phyloP scores from a whole-genome alignment of 495 filamentous ascomycete species.

The Talaromyces stipitatus region DNA sequence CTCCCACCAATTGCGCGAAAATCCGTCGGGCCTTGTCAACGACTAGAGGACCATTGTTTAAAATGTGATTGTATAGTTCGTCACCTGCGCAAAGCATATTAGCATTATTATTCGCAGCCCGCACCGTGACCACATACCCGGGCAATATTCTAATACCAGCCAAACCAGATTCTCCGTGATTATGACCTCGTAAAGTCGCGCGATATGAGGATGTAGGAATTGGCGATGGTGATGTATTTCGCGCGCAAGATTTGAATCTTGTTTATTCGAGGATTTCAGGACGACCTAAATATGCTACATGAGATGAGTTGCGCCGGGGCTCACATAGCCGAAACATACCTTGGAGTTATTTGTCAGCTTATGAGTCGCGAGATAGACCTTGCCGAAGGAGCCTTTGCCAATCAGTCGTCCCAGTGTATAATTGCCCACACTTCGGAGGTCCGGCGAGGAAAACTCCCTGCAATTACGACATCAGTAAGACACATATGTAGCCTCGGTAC shows the following conservation, averaged over 20 bases:
- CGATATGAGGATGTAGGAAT: slow-evolving; percentile 96
- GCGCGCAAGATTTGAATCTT: slow-evolving; percentile 88
- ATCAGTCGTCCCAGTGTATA: slow-evolving; percentile 87
- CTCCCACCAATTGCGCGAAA: slow-evolving; percentile 92
- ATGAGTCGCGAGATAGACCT: slow-evolving; percentile 93
- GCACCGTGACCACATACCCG: slow-evolving; percentile 50
- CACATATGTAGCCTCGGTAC: not conserved
- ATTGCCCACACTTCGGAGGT: slow-evolving; percentile 86
- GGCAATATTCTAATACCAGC: slow-evolving; percentile 95
- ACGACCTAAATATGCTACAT: slow-evolving; percentile 59
- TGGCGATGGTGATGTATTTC: slow-evolving; percentile 98
- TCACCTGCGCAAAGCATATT: slow-evolving; percentile 54
- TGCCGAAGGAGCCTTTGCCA: slow-evolving; percentile 96
- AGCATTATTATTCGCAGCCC: not conserved
- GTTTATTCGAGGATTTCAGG: slow-evolving; percentile 93
- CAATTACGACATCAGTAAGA: slow-evolving; percentile 6
- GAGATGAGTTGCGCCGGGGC: not conserved
- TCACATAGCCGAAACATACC: slow-evolving; percentile 45
- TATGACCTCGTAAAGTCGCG: slow-evolving; percentile 92
- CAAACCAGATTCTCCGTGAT: slow-evolving; percentile 92
- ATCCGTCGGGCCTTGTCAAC: slow-evolving; percentile 89
- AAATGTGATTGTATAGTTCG: slow-evolving; percentile 92
- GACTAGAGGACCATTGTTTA: slow-evolving; percentile 75
- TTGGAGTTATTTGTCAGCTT: slow-evolving; percentile 98
- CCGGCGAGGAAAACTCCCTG: slow-evolving; percentile 92